phyloP scores from a whole-genome alignment of 768 basidiomycete genomes.

The Lentinula edodes region DNA sequence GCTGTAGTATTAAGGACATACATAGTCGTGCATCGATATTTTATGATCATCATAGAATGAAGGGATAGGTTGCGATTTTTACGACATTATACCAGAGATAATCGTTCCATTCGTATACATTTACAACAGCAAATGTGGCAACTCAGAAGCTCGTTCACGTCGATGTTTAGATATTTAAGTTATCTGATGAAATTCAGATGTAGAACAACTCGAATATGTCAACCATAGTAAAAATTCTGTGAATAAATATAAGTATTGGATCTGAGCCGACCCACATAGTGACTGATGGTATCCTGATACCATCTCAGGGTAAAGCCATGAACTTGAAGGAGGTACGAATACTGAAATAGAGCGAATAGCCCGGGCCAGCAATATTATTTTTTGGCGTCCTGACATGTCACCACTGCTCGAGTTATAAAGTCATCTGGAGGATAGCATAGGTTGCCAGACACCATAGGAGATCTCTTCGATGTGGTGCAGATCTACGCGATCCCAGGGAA shows the following conservation, averaged over 20 bases:
- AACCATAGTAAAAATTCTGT: too few species aligned
- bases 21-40: background rate
- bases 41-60: too few species aligned
- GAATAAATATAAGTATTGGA: too few species aligned
- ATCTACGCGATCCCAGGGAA: constrained; percentile 62
- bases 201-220: too few species aligned
- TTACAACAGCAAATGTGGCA: too few species aligned
- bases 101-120: too few species aligned
- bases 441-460: constrained; percentile 66
- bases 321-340: background rate
- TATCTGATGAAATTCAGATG: too few species aligned
- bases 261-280: background rate
- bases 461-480: constrained; percentile 71
- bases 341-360: background rate
- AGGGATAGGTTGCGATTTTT: too few species aligned
- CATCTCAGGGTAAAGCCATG: background rate
- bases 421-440: constrained; percentile 50
- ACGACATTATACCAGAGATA: too few species aligned
- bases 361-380: background rate
- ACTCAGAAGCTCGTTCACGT: too few species aligned
- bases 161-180: too few species aligned
- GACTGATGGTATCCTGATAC: background rate
- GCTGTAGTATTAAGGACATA: background rate
- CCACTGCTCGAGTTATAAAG: background rate
- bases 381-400: background rate